Evolutionary conservation across 73 alveolate genomes (phyloP).

Genomic region (Durusdinium trenchii): DNA sequence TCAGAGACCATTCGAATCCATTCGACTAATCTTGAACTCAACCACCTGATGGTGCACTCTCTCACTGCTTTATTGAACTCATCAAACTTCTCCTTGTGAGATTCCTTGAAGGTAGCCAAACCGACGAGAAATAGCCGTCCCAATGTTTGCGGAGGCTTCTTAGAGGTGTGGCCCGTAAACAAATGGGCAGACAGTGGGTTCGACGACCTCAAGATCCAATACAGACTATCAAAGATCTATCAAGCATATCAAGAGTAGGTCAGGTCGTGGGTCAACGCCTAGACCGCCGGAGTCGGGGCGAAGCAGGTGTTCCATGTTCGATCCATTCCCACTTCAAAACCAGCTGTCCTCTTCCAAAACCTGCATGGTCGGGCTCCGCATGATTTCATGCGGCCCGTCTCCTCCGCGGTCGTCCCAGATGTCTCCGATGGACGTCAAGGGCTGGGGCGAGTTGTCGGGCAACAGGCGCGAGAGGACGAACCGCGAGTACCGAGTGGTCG

Average conservation of each 20-base stretch:
- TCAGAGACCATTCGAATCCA: no score
- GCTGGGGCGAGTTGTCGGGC: slow-evolving; percentile 54
- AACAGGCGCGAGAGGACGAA: neutral
- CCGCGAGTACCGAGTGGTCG: neutral
- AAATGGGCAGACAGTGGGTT: no score
- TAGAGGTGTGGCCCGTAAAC: no score
- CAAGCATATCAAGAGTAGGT: neutral
- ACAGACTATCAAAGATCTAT: no score
- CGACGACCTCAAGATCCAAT: no score
- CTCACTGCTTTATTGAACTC: no score
- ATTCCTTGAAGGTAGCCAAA: no score
- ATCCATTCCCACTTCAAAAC: neutral
- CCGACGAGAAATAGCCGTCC: no score
- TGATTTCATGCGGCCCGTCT: neutral
- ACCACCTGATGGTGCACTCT: no score
- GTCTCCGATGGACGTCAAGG: slow-evolving; percentile 19
- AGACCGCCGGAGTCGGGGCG: neutral
- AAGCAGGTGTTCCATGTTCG: neutral
- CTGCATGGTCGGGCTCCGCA: neutral
- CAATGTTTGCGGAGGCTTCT: no score
- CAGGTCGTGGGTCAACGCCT: neutral
- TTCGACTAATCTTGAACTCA: no score
- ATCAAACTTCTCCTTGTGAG: no score
- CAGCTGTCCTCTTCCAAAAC: neutral
- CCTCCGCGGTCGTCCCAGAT: neutral